Evolutionary conservation across 805 yeast genomes (phyloP), one percentile per base, ranked within the genome.

Genomic region (Ogataea populi-albae): DNA sequence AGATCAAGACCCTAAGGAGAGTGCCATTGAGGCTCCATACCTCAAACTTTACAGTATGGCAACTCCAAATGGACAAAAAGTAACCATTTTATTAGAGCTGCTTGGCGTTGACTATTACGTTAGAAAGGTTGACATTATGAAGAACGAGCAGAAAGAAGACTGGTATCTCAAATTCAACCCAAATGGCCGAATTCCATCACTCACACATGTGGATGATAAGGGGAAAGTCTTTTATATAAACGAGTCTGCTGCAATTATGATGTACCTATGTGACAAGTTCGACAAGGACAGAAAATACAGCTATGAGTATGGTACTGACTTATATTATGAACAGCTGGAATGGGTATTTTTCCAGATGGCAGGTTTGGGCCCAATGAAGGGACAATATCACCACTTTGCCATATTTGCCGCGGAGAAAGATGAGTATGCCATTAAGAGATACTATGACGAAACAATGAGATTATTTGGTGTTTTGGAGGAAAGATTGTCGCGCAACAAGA

Each of bases 181-280:
- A 14, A 78, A 79, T 47, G 85, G 86, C 4, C 63, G 77, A 47
- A 73, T 81, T 33, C 86, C 87, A 18, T 67, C 78, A 0, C 55
- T 81, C 23, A 61, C 63, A 1, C 68, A 66, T 41, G 63, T 47
- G 15, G 52, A 56, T 25, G 49, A 54, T 23, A 62, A 68, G 4
- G 79, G 77, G 4, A 56, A 69, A 26, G 54, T 54, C 6, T 64
- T 65, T 20, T 60, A 71, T 16, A 51, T 81, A 18, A 68, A 70
- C 46, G 86, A 80, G 58, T 67, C 79, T 22, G 85, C 73, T 21
- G 83, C 86, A 2, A 79, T 80, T 42, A 54, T 81, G 56, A 59
- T 65, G 39, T 81, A 77, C 52, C 55, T 80, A 25, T 76, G 74
- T 36, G 83, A 77, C 45, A 75, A 69, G 43, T 81, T 73, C 52